These are phyloP conservation scores for Dalbergia oliveri DNA, from an alignment of 306 rosid species.

Conservation along the genomic window DNA sequence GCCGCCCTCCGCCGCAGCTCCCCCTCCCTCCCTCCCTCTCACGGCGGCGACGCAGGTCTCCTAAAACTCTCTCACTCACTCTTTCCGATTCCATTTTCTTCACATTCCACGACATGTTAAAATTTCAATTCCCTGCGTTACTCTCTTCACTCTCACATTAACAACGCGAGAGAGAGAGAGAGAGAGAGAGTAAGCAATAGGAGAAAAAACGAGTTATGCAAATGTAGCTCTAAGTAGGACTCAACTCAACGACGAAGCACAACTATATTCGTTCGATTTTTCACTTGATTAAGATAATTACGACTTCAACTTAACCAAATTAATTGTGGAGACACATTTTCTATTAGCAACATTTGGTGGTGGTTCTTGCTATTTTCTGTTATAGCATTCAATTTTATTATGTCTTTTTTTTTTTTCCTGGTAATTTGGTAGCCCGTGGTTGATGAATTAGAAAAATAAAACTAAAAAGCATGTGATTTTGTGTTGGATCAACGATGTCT, in stretches of 20 bases:
- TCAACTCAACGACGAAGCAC: background rate
- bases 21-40: background rate
- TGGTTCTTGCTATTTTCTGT: background rate
- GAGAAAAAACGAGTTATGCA: background rate
- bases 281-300: background rate
- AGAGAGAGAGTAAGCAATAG: background rate
- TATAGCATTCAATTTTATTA: background rate
- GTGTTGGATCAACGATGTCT: slow-evolving; percentile 11
- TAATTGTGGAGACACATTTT: background rate
- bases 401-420: background rate
- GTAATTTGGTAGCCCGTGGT: background rate
- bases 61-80: background rate
- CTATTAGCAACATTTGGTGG: background rate
- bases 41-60: background rate
- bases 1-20: slow-evolving; percentile 13
- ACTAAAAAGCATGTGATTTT: background rate
- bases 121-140: background rate
- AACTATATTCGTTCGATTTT: background rate
- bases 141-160: background rate
- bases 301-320: background rate
- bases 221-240: slow-evolving; percentile 1
- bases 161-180: background rate
- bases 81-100: background rate
- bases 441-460: background rate
- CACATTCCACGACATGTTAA: background rate